Evolutionary conservation across 2,329 filamentous ascomycete genomes (phyloP).

Genomic region (Chaetomium sp.): DNA sequence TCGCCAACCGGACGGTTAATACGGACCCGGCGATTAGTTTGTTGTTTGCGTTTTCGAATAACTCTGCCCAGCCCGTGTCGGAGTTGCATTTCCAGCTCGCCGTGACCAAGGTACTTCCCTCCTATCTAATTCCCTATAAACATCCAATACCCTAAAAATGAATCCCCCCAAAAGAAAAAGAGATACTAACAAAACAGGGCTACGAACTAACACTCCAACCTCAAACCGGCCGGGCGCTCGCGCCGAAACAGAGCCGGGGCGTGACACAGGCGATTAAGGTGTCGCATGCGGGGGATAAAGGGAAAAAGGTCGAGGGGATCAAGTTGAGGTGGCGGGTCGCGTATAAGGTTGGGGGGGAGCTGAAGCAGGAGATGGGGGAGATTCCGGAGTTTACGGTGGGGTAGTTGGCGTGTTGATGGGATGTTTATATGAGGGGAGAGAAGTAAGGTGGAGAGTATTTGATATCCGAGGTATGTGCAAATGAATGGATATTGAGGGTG

Average conservation of each 20-base stretch:
- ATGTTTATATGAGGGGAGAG: neutral
- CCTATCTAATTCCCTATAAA: neutral
- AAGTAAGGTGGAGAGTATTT: neutral
- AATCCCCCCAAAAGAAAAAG: too few relatives aligned
- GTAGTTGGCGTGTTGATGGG: constrained; percentile 30
- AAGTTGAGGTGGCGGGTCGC: constrained; percentile 86
- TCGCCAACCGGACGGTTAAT: constrained; percentile 54
- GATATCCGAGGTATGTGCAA: constrained; percentile 2
- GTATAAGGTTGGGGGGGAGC: constrained; percentile 63
- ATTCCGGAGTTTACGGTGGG: constrained; percentile 72
- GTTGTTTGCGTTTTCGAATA: constrained; percentile 78
- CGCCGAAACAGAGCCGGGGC: constrained; percentile 64
- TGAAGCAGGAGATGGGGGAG: constrained; percentile 76
- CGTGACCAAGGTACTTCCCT: constrained; percentile 68
- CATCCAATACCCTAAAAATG: neutral
- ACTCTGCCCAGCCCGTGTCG: constrained; percentile 60
- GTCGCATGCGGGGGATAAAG: constrained; percentile 62
- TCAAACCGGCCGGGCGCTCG: constrained; percentile 72
- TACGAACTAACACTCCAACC: constrained; percentile 77
- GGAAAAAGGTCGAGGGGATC: constrained; percentile 65
- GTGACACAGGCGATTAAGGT: constrained; percentile 78
- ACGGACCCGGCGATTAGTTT: constrained; percentile 58
- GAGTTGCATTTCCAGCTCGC: constrained; percentile 88
- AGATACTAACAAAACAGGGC: constrained; percentile 44
- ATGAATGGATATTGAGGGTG: neutral